Percentiles rank a stretch among this genome's conserved stretches.
phyloP scores from a whole-genome alignment of 2,329 filamentous ascomycete genomes.

The Pyrenophora teres region DNA sequence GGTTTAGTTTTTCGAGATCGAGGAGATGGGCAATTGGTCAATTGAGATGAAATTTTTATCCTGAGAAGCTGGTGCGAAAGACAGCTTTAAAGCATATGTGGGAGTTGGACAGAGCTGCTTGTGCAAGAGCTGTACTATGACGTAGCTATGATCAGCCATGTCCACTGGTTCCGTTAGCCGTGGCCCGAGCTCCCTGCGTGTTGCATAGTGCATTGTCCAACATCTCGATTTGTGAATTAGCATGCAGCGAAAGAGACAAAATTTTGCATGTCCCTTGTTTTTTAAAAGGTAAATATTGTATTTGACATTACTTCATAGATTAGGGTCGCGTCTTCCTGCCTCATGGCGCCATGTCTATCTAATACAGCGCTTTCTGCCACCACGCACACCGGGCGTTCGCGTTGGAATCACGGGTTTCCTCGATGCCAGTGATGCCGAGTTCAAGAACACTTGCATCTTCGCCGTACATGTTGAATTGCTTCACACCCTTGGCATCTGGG shows the following conservation, averaged over 20 bases:
- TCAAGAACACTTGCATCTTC: constrained; percentile 51
- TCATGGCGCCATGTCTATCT: constrained; percentile 5
- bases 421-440: constrained; percentile 51
- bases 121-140: constrained; percentile 18
- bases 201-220: neutral
- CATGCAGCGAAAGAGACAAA: neutral
- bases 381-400: constrained; percentile 57
- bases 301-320: constrained; percentile 1
- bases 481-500: constrained; percentile 47
- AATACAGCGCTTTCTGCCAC: constrained; percentile 58
- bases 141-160: constrained; percentile 28
- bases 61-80: constrained; percentile 7
- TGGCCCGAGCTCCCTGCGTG: constrained; percentile 7
- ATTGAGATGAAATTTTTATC: constrained; percentile 4
- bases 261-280: neutral
- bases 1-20: neutral
- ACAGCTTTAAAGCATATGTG: constrained; percentile 22
- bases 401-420: constrained; percentile 51
- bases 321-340: neutral
- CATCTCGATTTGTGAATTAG: constrained; percentile 9
- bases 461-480: constrained; percentile 56
- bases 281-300: neutral
- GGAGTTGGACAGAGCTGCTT: constrained; percentile 9
- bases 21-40: constrained; percentile 4
- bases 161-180: neutral